A percentile compares a stretch with the other conserved stretches of the same genome.
Evolutionary conservation across 2,329 filamentous ascomycete species (phyloP).

Genomic region (Diplodia intermedia): DNA sequence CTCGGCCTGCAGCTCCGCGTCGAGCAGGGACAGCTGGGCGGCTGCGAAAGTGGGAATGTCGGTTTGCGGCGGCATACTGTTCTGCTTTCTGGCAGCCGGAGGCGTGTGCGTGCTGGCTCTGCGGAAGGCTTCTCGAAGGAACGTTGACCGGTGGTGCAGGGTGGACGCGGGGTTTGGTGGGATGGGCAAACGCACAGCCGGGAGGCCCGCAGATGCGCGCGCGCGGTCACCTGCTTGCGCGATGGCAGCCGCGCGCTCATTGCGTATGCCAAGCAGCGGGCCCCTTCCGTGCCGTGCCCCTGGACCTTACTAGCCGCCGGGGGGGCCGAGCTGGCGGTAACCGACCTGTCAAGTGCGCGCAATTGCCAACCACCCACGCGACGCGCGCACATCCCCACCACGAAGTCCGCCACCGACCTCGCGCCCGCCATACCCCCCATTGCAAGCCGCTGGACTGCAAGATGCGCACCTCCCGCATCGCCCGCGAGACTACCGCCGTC

Average conservation of each 20-base stretch:
- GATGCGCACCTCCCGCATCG: constrained; percentile 50
- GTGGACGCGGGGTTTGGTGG: constrained; percentile 22
- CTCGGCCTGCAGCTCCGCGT: constrained; percentile 74
- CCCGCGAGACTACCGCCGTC: constrained; percentile 44
- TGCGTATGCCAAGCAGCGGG: constrained; percentile 8
- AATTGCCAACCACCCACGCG: constrained; percentile 3
- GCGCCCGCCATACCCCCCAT: not conserved
- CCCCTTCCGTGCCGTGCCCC: not conserved
- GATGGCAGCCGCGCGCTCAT: constrained; percentile 7
- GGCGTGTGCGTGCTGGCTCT: constrained; percentile 14
- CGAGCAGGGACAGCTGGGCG: constrained; percentile 73
- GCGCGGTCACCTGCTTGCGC: constrained; percentile 17
- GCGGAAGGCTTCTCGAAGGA: constrained; percentile 21
- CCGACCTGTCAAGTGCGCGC: constrained; percentile 18
- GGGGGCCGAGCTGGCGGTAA: not conserved
- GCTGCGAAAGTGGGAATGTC: constrained; percentile 69
- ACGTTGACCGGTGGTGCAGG: constrained; percentile 13
- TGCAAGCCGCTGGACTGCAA: not conserved
- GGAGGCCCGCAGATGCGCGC: not conserved
- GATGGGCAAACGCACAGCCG: constrained; percentile 12
- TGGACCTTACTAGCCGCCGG: not conserved
- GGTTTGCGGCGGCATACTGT: constrained; percentile 24
- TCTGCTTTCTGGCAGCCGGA: not conserved
- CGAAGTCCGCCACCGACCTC: constrained; percentile 1
- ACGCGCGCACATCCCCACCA: not conserved